A percentile compares a stretch with the other conserved stretches of the same genome.
Conservation (phyloP, 805 yeast species). For the Teunomyces funiuensis region DNA sequence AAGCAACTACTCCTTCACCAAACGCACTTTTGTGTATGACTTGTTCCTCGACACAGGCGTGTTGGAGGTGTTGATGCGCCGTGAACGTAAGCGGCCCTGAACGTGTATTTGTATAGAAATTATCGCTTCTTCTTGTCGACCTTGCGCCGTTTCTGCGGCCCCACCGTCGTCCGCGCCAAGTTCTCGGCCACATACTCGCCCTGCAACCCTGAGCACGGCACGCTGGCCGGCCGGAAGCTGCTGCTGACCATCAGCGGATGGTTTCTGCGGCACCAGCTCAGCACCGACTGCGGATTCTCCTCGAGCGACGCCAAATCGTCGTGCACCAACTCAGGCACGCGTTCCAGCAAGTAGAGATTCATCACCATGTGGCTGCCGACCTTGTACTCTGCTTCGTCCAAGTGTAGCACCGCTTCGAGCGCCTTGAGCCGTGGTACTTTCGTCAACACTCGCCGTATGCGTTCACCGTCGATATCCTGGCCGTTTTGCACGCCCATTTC, state of each 20-base stretch:
- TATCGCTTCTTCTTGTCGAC: background rate
- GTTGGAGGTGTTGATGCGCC: conserved; percentile 51
- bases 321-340: conserved; percentile 34
- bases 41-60: conserved; percentile 51
- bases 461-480: conserved; percentile 7
- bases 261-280: conserved; percentile 39
- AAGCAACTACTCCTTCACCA: conserved; percentile 61
- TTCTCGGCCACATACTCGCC: conserved; percentile 9
- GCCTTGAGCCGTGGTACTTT: conserved; percentile 8
- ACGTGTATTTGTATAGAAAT: background rate
- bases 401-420: conserved; percentile 1
- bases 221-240: conserved; percentile 33
- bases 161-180: background rate
- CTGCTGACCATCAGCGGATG: conserved; percentile 33
- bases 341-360: conserved; percentile 33
- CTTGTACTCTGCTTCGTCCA: background rate
- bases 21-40: conserved; percentile 65
- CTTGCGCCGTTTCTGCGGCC: background rate
- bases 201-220: conserved; percentile 20
- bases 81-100: conserved; percentile 34
- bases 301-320: conserved; percentile 38
- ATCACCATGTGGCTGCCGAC: conserved; percentile 21
- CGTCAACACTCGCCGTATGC: conserved; percentile 13
- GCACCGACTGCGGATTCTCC: conserved; percentile 40
- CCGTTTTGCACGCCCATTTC: conserved; percentile 12